Base-by-base conservation (phyloP, 31 red algal species). In the Endocladia muricata region DNA sequence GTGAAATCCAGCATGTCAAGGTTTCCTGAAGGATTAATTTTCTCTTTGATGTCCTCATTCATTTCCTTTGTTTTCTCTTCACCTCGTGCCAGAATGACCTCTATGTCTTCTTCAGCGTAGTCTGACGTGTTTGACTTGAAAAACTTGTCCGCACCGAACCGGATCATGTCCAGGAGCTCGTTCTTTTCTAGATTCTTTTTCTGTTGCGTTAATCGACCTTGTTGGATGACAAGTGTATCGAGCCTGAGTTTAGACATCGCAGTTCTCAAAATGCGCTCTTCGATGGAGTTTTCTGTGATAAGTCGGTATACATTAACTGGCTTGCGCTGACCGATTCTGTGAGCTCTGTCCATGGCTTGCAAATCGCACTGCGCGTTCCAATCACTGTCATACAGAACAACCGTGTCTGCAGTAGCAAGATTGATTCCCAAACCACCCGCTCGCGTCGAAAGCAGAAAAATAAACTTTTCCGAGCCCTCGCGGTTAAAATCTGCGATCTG, bases 281-380 rank as follows among this genome's bases (percentile, higher is more conserved):
- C 97, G 4, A 99, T 91, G 32, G 93, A 88, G 34, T 85, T 85
- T 69, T 96, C 93, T 2, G 89, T 89, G 37, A 99, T 91, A 4
- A 99, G 77, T 17, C 97, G 97, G 47, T 90, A 91, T 5, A 99
- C 97, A 74, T 89, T 96, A 47, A 99, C 97, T 42, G 93, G 93
- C 74, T 79, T 95, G 58, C 84, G 83, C 73, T 99, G 97, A 31
- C 97, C 97, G 31, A 99, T 99, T 40, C 97, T 81, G 42, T 99
- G 97, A 15, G 97, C 97, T 13, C 97, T 81, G 84, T 99, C 97
- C 93, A 96, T 96, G n/a, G 97, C 97, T 74, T 99, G 97, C 34
- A 99, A 67, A 85, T 99, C 97, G 44, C 92, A 88, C 66, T 99
- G 97, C 15, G 93, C 90, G 66, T 99, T 99, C 97, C 97, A 99